Percentiles rank a stretch among this genome's conserved stretches.
phyloP scores from a whole-genome alignment of 1,284 basidiomycete genomes.

The Puccinia hordei region DNA sequence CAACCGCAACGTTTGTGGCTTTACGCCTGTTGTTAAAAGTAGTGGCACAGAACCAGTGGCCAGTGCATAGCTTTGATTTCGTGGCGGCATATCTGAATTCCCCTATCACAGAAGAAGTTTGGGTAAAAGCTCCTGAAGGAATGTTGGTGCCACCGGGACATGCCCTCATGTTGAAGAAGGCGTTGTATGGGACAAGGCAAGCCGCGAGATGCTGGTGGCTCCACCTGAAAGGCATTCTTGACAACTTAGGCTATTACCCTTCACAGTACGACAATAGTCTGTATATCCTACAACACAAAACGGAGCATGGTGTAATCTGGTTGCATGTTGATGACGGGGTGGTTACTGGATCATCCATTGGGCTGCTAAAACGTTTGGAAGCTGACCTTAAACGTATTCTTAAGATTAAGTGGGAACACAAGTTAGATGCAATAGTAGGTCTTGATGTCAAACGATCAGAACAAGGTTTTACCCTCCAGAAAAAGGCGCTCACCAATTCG shows the following conservation, averaged over 20 bases:
- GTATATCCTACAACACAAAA: neutral
- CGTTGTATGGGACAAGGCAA: constrained; percentile 27
- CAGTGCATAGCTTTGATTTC: constrained; percentile 20
- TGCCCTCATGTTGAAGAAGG: neutral
- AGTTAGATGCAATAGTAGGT: neutral
- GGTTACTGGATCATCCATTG: neutral
- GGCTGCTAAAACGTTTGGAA: neutral
- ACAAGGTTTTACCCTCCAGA: neutral
- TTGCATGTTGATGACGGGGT: constrained; percentile 34
- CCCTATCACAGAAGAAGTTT: constrained; percentile 14
- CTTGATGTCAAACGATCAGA: neutral
- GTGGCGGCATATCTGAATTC: constrained; percentile 27
- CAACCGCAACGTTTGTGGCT: constrained; percentile 32
- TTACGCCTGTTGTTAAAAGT: neutral
- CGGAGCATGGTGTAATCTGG: neutral
- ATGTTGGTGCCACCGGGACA: neutral
- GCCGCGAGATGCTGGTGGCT: constrained; percentile 29
- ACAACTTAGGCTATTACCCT: neutral
- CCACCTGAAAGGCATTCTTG: neutral
- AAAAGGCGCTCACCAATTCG: neutral
- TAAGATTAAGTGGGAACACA: neutral
- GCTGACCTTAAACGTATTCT: neutral
- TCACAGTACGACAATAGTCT: constrained; percentile 4
- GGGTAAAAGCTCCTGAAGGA: constrained; percentile 12
- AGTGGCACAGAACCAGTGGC: neutral